Evolutionary conservation across 73 alveolate genomes (phyloP).

Genomic region (Paramecium primaurelia): DNA sequence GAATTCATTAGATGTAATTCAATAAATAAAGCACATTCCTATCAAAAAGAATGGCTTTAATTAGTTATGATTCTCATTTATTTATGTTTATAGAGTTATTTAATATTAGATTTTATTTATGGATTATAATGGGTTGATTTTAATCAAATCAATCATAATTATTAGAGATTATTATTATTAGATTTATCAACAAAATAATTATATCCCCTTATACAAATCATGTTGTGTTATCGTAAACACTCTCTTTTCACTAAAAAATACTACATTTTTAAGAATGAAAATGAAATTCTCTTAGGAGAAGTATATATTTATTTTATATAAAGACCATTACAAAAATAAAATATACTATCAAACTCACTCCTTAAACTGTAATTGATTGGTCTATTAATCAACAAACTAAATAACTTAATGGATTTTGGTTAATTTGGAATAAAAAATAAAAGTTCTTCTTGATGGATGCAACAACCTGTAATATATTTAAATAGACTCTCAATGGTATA

Average conservation of each 20-base stretch:
- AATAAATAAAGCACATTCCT: neutral
- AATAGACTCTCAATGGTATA: neutral
- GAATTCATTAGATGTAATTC: neutral
- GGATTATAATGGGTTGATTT: neutral
- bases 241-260: neutral
- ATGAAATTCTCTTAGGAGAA: neutral
- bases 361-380: neutral
- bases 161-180: neutral
- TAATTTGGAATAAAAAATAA: neutral
- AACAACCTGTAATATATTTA: neutral
- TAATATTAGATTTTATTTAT: too few relatives aligned
- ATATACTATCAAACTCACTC: neutral
- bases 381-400: neutral
- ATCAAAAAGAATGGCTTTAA: neutral
- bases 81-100: neutral
- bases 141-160: neutral
- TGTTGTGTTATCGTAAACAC: constrained; percentile 14
- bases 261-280: neutral
- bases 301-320: neutral
- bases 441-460: neutral
- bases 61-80: neutral
- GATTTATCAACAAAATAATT: neutral
- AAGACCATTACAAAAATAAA: neutral
- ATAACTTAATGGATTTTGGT: neutral
- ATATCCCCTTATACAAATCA: neutral